Percentiles rank a stretch among this genome's conserved stretches.
These are phyloP conservation scores for Chaetomiaceae sp. DNA, from an alignment of 2,329 filamentous ascomycete species.

Conservation along the genomic window DNA sequence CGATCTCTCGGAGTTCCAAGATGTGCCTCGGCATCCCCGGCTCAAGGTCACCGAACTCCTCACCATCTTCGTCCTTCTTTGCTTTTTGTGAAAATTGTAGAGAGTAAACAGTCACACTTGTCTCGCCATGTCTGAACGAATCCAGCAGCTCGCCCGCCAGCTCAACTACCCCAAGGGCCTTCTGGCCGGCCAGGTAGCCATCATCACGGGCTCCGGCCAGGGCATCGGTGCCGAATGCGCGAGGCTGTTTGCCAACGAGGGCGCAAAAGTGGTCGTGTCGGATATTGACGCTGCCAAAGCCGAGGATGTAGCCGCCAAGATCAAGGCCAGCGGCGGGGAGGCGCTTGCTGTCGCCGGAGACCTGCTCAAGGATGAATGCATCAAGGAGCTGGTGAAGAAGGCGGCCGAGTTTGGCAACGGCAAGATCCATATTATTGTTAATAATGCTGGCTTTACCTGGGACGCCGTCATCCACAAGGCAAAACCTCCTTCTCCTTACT, in stretches of 20 bases:
- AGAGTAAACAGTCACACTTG: too few relatives aligned
- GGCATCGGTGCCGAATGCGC: slow-evolving; percentile 86
- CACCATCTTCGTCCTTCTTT: neutral
- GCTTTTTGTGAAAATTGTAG: neutral
- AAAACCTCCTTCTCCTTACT: neutral
- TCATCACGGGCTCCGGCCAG: slow-evolving; percentile 82
- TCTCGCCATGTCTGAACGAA: slow-evolving; percentile 49
- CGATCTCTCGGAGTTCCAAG: neutral
- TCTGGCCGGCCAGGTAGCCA: slow-evolving; percentile 74
- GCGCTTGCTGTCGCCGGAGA: slow-evolving; percentile 75
- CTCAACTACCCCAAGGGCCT: slow-evolving; percentile 79
- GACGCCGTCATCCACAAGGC: slow-evolving; percentile 83
- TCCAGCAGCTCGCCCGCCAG: slow-evolving; percentile 69
- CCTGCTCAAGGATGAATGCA: slow-evolving; percentile 66
- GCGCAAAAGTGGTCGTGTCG: slow-evolving; percentile 76
- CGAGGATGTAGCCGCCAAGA: slow-evolving; percentile 60
- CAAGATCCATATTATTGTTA: slow-evolving; percentile 88
- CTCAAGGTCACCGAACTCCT: neutral
- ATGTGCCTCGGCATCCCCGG: slow-evolving; percentile 12
- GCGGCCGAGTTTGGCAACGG: slow-evolving; percentile 76
- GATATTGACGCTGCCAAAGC: slow-evolving; percentile 79
- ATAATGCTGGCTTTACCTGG: slow-evolving; percentile 91
- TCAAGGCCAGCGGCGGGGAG: slow-evolving; percentile 61
- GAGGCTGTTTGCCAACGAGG: slow-evolving; percentile 79
- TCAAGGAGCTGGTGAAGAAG: slow-evolving; percentile 66